Conservation (phyloP, 257 asterid genomes). For the Ajuga chamaepitys region DNA sequence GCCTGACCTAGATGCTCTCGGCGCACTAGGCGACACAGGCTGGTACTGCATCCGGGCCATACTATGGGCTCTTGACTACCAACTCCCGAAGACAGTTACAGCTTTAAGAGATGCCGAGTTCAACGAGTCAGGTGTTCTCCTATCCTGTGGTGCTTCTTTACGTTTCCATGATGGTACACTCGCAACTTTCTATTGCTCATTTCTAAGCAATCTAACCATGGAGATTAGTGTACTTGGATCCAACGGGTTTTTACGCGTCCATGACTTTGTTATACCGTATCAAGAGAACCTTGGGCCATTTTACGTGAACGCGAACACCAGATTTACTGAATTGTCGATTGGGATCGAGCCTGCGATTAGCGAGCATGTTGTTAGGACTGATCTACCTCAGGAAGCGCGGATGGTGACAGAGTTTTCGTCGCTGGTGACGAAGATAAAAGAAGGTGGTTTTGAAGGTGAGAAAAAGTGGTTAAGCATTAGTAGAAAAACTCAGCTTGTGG, state of each 20-base stretch:
- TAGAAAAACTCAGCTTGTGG: constrained; percentile 55
- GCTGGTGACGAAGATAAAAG: constrained; percentile 33
- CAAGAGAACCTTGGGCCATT: constrained; percentile 47
- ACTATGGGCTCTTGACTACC: constrained; percentile 27
- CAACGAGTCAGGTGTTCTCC: constrained; percentile 27
- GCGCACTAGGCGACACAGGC: constrained; percentile 32
- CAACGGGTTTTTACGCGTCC: constrained; percentile 44
- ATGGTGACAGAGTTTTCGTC: constrained; percentile 67
- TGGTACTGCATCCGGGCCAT: constrained; percentile 35
- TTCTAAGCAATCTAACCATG: constrained; percentile 43
- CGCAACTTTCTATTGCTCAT: constrained; percentile 61
- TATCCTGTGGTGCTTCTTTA: constrained; percentile 28
- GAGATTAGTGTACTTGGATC: constrained; percentile 47
- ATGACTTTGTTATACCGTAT: constrained; percentile 50
- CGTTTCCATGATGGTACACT: constrained; percentile 6
- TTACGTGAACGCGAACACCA: constrained; percentile 21
- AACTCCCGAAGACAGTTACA: constrained; percentile 22
- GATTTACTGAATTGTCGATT: constrained; percentile 21
- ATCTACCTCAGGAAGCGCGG: constrained; percentile 61
- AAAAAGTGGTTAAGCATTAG: constrained; percentile 53
- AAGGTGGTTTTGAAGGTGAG: constrained; percentile 32
- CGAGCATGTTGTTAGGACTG: constrained; percentile 35
- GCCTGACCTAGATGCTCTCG: constrained; percentile 30
- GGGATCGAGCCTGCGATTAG: constrained; percentile 38
- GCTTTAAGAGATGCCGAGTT: constrained; percentile 19